Evolutionary conservation across 1,284 basidiomycete genomes (phyloP).

Genomic region (Wallemia hederae): DNA sequence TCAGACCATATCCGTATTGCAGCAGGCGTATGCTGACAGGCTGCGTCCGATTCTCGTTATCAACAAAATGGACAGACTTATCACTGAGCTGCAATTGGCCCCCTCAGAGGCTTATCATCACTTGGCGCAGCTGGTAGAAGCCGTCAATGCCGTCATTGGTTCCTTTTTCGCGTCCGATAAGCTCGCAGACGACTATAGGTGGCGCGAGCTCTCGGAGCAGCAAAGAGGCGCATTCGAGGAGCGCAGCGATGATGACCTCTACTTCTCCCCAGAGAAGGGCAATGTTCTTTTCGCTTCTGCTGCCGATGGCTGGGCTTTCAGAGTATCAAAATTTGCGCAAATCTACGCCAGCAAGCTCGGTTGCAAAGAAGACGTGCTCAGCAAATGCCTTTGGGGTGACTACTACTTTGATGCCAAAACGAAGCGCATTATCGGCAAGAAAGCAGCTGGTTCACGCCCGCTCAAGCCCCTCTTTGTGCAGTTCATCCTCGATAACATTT

Average conservation of each 20-base stretch:
- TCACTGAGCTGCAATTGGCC: conserved; percentile 72
- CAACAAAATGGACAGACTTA: conserved; percentile 87
- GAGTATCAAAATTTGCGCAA: conserved; percentile 74
- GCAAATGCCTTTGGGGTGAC: conserved; percentile 83
- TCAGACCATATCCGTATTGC: conserved; percentile 84
- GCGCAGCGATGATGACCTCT: conserved; percentile 88
- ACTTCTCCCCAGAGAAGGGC: conserved; percentile 82
- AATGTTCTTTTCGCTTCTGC: conserved; percentile 95
- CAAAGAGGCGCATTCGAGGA: conserved; percentile 34
- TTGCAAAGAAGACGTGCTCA: conserved; percentile 61
- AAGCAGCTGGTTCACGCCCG: conserved; percentile 44
- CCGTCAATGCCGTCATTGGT: conserved; percentile 95
- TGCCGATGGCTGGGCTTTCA: conserved; percentile 93
- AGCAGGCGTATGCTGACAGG: conserved; percentile 78
- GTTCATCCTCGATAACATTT: conserved; percentile 88
- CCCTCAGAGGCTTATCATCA: conserved; percentile 87
- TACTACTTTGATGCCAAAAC: conserved; percentile 91
- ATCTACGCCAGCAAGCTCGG: conserved; percentile 75
- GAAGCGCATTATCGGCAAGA: conserved; percentile 70
- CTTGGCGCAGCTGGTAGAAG: conserved; percentile 69
- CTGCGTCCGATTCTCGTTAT: conserved; percentile 77
- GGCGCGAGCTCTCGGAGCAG: conserved; percentile 63
- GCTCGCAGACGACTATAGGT: conserved; percentile 88
- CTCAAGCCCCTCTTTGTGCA: conserved; percentile 96
- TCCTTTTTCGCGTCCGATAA: conserved; percentile 78